phyloP scores from a whole-genome alignment of 2,329 filamentous ascomycete species.

The Lasiodiplodia hormozganensis region DNA sequence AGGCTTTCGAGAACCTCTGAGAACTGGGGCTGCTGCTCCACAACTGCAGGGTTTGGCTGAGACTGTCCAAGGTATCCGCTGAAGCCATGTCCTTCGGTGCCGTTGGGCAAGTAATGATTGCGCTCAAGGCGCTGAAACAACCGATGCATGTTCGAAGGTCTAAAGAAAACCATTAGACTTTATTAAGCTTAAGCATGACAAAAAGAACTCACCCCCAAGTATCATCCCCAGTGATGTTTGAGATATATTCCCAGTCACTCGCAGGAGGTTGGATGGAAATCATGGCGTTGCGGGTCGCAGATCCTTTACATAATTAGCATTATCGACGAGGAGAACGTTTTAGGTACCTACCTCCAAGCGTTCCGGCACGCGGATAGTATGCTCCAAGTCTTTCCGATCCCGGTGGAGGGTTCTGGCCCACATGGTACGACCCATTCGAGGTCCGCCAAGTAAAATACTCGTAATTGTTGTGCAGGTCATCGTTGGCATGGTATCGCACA shows the following conservation, averaged over 20 bases:
- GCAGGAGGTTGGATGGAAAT: constrained; percentile 66
- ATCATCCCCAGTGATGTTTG: constrained; percentile 63
- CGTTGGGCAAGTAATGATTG: constrained; percentile 58
- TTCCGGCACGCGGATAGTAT: constrained; percentile 64
- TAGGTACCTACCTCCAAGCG: constrained; percentile 49
- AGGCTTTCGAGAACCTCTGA: background rate
- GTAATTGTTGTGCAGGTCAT: constrained; percentile 58
- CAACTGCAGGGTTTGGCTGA: background rate
- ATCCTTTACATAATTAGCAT: constrained; percentile 46
- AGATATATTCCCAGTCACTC: constrained; percentile 66
- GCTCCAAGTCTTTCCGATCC: constrained; percentile 55
- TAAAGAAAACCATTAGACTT: constrained; percentile 21
- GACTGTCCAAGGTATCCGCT: constrained; percentile 63
- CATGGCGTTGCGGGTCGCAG: constrained; percentile 67
- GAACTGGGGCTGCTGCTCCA: background rate
- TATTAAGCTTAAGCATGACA: background rate
- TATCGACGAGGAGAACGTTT: background rate
- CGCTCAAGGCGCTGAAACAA: constrained; percentile 63
- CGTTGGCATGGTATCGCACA: constrained; percentile 65
- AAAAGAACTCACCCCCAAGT: constrained; percentile 54
- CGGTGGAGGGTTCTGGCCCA: constrained; percentile 59
- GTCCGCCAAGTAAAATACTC: constrained; percentile 61
- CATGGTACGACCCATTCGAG: constrained; percentile 58
- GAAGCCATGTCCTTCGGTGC: constrained; percentile 60
- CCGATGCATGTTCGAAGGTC: constrained; percentile 62